Base-by-base conservation (phyloP, 2,329 filamentous ascomycete genomes). In the Alternaria sp. region DNA sequence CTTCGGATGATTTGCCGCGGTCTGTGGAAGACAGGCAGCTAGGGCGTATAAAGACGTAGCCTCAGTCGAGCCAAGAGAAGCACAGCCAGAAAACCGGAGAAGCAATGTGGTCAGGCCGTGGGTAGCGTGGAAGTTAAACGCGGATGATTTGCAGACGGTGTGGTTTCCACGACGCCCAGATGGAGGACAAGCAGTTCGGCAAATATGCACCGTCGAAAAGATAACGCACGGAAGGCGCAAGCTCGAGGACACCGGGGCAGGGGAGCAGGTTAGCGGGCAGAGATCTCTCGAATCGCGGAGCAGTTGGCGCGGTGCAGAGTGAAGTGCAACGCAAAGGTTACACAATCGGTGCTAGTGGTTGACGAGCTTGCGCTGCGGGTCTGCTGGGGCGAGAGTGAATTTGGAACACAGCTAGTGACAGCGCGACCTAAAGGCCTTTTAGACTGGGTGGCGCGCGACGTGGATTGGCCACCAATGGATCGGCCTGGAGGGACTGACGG, bases 141-240 rank as follows among this genome's bases (percentile, higher is more conserved):
- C 81, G 82, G 81, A 80, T 84, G 82, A 84, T 84, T 80, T 82
- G 80, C 82, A 84, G 75, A 78, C 77, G 78, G 79, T 77, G 60
- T 78, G 73, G 54, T 78, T 78, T 76, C 76, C 73, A 78, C 68
- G 54, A 70, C 70, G 74, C 71, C 72, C 71, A 75, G 73, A 68
- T 75, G 72, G 76, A 75, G 71, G 74, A 79, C 75, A 75, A 72
- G 75, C 66, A 68, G 75, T 77, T 79, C 78, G 79, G 79, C 76
- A 80, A 75, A 77, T 78, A 75, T 72, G 73, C 76, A 75, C 77
- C 75, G 76, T 75, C 72, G 63, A 69, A 67, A 72, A 76, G 76
- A 79, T 78, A 78, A 78, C 73, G 75, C 75, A 77, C 76, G 71
- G 71, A 76, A 79, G 72, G 73, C 72, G 74, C 74, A 78, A 71